phyloP scores from a whole-genome alignment of 345 rosid species.

The Populus nigra region DNA sequence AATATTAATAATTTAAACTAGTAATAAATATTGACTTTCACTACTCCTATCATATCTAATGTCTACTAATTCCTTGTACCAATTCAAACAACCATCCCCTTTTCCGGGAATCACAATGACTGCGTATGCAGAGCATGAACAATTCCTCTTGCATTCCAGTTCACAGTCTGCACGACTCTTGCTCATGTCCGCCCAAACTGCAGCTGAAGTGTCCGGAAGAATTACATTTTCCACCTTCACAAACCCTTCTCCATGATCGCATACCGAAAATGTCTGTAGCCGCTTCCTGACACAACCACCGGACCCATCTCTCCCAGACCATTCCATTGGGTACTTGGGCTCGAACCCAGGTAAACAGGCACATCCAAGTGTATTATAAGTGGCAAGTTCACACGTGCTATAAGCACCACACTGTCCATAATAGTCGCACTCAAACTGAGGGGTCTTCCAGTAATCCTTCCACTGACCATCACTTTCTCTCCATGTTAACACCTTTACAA shows the following conservation, averaged over 20 bases:
- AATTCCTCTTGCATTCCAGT: not conserved
- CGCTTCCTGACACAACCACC: slow-evolving; percentile 13
- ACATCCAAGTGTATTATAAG: too few species aligned
- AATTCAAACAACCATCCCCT: slow-evolving; percentile 8
- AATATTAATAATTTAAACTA: too few species aligned
- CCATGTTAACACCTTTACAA: not conserved
- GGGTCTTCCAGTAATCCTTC: not conserved
- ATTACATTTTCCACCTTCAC: not conserved
- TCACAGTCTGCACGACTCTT: not conserved
- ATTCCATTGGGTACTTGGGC: slow-evolving; percentile 1
- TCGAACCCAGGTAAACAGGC: slow-evolving; percentile 8
- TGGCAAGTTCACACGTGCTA: not conserved
- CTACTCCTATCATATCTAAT: not conserved
- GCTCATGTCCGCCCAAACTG: not conserved
- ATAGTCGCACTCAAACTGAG: not conserved
- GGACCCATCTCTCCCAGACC: slow-evolving; percentile 2
- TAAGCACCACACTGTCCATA: slow-evolving; percentile 16
- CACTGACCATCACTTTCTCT: not conserved
- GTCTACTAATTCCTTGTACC: slow-evolving; percentile 7
- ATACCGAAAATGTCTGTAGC: not conserved
- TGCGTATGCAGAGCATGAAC: slow-evolving; percentile 10
- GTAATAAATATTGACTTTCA: too few species aligned
- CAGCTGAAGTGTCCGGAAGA: not conserved
- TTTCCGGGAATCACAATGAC: slow-evolving; percentile 7
- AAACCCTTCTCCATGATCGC: not conserved